Conservation (phyloP, 1,139 yeast species). For the Suhomyces maxii region DNA sequence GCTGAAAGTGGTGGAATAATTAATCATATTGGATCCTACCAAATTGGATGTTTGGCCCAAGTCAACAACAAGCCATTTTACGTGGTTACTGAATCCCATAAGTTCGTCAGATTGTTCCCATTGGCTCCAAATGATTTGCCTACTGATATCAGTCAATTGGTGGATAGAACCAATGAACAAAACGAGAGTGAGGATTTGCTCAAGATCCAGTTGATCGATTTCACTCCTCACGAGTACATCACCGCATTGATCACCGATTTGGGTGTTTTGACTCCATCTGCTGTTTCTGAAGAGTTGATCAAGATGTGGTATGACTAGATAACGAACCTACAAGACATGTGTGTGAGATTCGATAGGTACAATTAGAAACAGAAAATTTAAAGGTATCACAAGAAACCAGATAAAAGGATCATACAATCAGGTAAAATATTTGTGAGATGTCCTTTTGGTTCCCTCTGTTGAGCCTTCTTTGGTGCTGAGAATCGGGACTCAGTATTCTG, state of each 20-base stretch:
- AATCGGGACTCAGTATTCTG: no score
- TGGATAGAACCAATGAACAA: conserved; percentile 25
- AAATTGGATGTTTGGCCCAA: conserved; percentile 90
- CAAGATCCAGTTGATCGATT: conserved; percentile 62
- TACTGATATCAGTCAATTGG: conserved; percentile 45
- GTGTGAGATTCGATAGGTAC: no score
- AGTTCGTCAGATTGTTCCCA: conserved; percentile 94
- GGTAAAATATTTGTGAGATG: no score
- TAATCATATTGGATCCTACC: conserved; percentile 93
- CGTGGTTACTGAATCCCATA: conserved; percentile 93
- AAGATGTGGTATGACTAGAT: conserved; percentile 94
- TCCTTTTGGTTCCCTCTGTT: no score
- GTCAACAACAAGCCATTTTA: conserved; percentile 90
- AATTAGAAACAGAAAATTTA: no score
- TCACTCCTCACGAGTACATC: conserved; percentile 93
- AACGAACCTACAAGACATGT: no score
- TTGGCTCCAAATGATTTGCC: conserved; percentile 92
- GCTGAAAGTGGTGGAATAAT: conserved; percentile 98
- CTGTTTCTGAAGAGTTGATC: conserved; percentile 95
- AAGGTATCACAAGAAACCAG: no score
- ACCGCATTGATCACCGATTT: conserved; percentile 95
- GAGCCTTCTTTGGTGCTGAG: no score
- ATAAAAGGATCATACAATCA: no score
- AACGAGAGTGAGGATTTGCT: conserved; percentile 33
- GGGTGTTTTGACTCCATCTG: conserved; percentile 95